phyloP scores from a whole-genome alignment of 352 stramenopile genomes.

The Phytopythium aichiense region DNA sequence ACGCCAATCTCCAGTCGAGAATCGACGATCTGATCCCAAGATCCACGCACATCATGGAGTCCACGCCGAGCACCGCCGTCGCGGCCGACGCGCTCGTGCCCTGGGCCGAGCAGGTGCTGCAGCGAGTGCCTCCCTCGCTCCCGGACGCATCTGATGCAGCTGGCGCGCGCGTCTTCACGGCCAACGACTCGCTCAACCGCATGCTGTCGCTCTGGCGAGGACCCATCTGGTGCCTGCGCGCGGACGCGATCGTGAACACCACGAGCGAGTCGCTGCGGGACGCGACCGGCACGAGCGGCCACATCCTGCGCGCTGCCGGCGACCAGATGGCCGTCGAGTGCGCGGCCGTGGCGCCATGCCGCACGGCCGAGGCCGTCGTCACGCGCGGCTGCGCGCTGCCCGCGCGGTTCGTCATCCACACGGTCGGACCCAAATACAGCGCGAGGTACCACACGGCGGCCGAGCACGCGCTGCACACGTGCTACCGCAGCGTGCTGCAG shows the following conservation, averaged over 20 bases:
- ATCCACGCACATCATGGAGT: background rate
- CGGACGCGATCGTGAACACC: conserved; percentile 77
- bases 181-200: conserved; percentile 27
- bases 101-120: conserved; percentile 14
- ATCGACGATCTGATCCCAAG: no score
- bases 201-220: conserved; percentile 57
- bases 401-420: conserved; percentile 77
- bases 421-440: conserved; percentile 82
- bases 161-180: background rate
- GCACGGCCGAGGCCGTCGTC: conserved; percentile 79
- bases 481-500: conserved; percentile 64
- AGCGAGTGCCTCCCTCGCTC: background rate
- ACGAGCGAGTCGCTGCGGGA: conserved; percentile 73
- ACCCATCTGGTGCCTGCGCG: conserved; percentile 42
- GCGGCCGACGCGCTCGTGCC: conserved; percentile 12
- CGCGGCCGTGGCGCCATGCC: conserved; percentile 46
- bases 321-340: conserved; percentile 75
- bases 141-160: no score
- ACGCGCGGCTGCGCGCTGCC: conserved; percentile 73
- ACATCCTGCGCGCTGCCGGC: conserved; percentile 66
- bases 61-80: background rate
- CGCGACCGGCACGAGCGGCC: conserved; percentile 52
- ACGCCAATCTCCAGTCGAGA: no score
- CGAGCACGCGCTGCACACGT: conserved; percentile 78
- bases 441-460: conserved; percentile 69